Evolutionary conservation across 2,329 filamentous ascomycete species (phyloP).

Genomic region (Lecanicillium sp.): DNA sequence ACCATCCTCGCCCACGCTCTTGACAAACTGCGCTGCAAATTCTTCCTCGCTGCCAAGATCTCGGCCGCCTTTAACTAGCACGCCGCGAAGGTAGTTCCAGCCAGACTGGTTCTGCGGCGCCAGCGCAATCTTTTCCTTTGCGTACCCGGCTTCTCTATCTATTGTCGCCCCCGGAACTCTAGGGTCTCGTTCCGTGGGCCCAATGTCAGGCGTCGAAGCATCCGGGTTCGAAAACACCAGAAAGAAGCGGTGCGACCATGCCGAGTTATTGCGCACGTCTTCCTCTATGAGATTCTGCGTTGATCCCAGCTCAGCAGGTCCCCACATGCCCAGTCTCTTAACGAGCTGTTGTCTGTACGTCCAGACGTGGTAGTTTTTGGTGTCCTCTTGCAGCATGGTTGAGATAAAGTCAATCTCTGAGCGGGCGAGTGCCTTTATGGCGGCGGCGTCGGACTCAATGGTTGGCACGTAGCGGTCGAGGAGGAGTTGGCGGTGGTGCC

Average conservation of each 20-base stretch:
- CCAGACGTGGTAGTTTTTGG: constrained; percentile 99
- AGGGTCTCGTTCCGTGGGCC: constrained; percentile 43
- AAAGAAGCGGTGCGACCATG: constrained; percentile 96
- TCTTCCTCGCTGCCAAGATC: constrained; percentile 33
- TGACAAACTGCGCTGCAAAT: constrained; percentile 45
- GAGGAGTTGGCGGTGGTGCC: constrained; percentile 65
- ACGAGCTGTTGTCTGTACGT: constrained; percentile 75
- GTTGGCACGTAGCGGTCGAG: constrained; percentile 49
- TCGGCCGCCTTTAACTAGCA: constrained; percentile 58
- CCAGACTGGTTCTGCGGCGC: constrained; percentile 91
- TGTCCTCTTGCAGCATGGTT: constrained; percentile 73
- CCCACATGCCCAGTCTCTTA: constrained; percentile 59
- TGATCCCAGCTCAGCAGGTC: constrained; percentile 60
- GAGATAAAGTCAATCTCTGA: constrained; percentile 70
- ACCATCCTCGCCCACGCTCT: constrained; percentile 26
- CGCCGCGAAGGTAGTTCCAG: constrained; percentile 85
- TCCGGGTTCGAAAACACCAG: constrained; percentile 66
- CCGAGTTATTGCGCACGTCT: constrained; percentile 92
- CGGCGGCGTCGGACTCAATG: constrained; percentile 50
- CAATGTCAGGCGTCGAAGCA: constrained; percentile 35
- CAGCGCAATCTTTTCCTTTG: constrained; percentile 61
- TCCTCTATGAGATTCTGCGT: constrained; percentile 64
- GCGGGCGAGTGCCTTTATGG: constrained; percentile 48
- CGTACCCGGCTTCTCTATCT: constrained; percentile 67
- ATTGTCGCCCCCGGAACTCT: constrained; percentile 54